A percentile compares a stretch with the other conserved stretches of the same genome.
phyloP scores from a whole-genome alignment of 23 red algal genomes.

The Pyropia haitanensis region DNA sequence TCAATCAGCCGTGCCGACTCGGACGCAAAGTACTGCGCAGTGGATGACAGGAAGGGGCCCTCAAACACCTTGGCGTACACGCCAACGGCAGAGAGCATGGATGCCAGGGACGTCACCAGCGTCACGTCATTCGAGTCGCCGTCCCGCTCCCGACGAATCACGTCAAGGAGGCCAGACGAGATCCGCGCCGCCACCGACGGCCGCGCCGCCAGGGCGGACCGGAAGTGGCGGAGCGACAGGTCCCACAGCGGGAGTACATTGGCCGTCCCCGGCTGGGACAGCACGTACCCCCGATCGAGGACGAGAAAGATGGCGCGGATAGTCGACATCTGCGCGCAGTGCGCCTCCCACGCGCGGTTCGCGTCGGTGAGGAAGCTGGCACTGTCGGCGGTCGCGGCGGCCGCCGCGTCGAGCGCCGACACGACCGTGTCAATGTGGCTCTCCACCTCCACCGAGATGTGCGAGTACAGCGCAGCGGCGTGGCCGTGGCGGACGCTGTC shows the following conservation, averaged over 20 bases:
- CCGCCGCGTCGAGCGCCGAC: slow-evolving; percentile 4
- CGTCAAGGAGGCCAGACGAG: slow-evolving; percentile 19
- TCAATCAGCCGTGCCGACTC: slow-evolving; percentile 28
- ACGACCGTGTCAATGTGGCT: slow-evolving; percentile 29
- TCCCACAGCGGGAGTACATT: slow-evolving; percentile 58
- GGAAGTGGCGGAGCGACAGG: slow-evolving; percentile 65
- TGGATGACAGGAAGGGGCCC: slow-evolving; percentile 38
- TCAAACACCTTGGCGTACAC: slow-evolving; percentile 69
- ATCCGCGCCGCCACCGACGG: slow-evolving; percentile 20
- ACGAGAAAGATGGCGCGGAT: slow-evolving; percentile 82
- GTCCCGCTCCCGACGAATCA: slow-evolving; percentile 49
- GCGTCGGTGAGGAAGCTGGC: slow-evolving; percentile 36
- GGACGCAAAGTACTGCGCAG: slow-evolving; percentile 55
- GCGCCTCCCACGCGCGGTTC: slow-evolving; percentile 43
- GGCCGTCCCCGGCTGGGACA: slow-evolving; percentile 15
- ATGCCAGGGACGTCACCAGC: slow-evolving; percentile 30
- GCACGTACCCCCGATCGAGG: slow-evolving; percentile 85
- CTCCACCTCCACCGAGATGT: slow-evolving; percentile 39
- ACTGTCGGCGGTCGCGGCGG: slow-evolving; percentile 1
- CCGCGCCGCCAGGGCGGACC: slow-evolving; percentile 27
- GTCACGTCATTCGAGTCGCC: slow-evolving; percentile 36
- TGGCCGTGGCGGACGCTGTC: slow-evolving; percentile 59
- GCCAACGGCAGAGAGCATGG: slow-evolving; percentile 75
- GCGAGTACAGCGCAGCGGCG: slow-evolving; percentile 40
- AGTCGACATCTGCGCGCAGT: slow-evolving; percentile 54